A percentile compares a stretch with the other conserved stretches of the same genome.
phyloP scores from a whole-genome alignment of 441 rosid species.

The Breynia disticha region DNA sequence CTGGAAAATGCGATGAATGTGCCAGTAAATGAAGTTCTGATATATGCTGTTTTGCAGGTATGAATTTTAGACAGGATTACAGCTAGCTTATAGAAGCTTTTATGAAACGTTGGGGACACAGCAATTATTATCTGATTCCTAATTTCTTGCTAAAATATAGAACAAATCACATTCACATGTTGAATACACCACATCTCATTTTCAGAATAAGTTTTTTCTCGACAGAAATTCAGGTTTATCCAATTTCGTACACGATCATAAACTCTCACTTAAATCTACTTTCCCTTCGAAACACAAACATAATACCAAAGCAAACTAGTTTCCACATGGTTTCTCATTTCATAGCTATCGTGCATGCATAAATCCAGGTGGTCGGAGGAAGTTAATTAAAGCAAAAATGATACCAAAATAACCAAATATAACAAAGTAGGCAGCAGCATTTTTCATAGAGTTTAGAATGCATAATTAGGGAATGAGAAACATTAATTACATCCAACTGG shows the following conservation, averaged over 20 bases:
- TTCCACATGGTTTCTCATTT: conserved; percentile 12
- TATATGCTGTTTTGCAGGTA: no score
- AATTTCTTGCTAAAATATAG: background rate
- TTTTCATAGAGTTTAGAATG: background rate
- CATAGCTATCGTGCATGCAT: conserved; percentile 15
- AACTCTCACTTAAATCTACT: no score
- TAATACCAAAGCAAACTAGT: conserved; percentile 4
- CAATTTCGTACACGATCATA: no score
- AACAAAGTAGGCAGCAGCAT: background rate
- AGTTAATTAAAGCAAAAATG: background rate
- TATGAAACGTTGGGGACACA: background rate
- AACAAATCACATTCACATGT: background rate
- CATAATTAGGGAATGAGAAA: background rate
- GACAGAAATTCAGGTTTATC: background rate
- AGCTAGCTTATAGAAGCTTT: background rate
- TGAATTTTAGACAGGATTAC: background rate
- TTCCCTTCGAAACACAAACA: no score
- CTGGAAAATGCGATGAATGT: conserved; percentile 2
- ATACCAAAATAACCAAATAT: background rate
- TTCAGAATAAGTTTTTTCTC: background rate
- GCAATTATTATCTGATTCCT: background rate
- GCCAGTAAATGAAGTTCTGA: no score
- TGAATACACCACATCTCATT: no score
- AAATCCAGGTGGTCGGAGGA: conserved; percentile 30
- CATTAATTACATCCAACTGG: background rate